phyloP scores from a whole-genome alignment of 2,329 filamentous ascomycete species.

The Cladosporium sp. region DNA sequence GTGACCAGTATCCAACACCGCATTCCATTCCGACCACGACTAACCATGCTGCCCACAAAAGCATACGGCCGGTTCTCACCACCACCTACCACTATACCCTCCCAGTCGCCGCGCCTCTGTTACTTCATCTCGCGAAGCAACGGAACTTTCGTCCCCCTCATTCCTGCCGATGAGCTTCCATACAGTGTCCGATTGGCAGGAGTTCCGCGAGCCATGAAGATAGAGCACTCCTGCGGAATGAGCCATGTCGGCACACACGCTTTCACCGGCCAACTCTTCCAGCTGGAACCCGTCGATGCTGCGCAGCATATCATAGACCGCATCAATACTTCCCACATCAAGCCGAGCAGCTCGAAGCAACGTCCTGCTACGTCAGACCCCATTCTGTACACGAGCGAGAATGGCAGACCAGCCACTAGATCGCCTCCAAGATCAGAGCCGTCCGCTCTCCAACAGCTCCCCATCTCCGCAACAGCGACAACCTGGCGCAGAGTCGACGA shows the following conservation, averaged over 20 bases:
- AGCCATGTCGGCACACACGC: constrained; percentile 35
- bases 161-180: constrained; percentile 49
- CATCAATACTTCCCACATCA: background rate
- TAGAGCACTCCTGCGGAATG: constrained; percentile 36
- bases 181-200: constrained; percentile 40
- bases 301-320: background rate
- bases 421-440: background rate
- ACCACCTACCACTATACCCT: background rate
- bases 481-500: constrained; percentile 30
- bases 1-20: background rate
- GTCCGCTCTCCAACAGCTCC: constrained; percentile 17
- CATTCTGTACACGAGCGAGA: constrained; percentile 25
- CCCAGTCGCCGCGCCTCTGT: background rate
- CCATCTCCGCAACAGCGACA: constrained; percentile 28
- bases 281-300: constrained; percentile 23
- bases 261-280: constrained; percentile 30
- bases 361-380: constrained; percentile 30
- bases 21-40: background rate
- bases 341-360: constrained; percentile 15
- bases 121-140: constrained; percentile 38
- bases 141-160: constrained; percentile 42
- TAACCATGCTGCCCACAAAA: background rate
- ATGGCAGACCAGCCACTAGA: constrained; percentile 9
- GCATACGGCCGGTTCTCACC: background rate
- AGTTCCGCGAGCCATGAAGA: constrained; percentile 40